Evolutionary conservation across 2,329 filamentous ascomycete genomes (phyloP).

Genomic region (Xylaria sp.): DNA sequence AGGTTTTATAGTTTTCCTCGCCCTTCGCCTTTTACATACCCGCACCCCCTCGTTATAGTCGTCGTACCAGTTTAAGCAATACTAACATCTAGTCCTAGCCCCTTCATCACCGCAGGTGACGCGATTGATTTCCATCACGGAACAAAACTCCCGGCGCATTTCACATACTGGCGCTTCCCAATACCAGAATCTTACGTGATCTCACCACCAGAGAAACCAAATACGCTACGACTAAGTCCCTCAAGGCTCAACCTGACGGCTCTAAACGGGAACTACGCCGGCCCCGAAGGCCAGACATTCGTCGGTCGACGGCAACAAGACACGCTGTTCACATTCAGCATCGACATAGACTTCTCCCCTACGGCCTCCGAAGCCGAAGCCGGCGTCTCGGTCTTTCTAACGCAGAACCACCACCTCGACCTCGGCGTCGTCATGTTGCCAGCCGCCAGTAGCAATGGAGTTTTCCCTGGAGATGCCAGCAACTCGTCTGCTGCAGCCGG

Average conservation of each 20-base stretch:
- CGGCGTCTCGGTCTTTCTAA: conserved; percentile 64
- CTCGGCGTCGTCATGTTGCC: conserved; percentile 56
- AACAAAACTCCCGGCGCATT: conserved; percentile 61
- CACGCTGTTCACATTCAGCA: conserved; percentile 63
- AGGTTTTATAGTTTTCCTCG: too few species aligned
- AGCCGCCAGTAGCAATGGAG: conserved; percentile 42
- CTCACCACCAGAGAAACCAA: conserved; percentile 55
- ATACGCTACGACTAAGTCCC: conserved; percentile 60
- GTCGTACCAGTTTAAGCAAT: too few species aligned
- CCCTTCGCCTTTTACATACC: too few species aligned
- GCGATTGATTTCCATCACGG: conserved; percentile 58
- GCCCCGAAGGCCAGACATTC: conserved; percentile 62
- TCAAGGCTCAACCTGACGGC: conserved; percentile 65
- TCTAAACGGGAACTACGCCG: conserved; percentile 60
- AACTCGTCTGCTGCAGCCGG: conserved; percentile 2
- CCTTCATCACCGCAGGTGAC: conserved; percentile 58
- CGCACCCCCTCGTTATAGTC: too few species aligned
- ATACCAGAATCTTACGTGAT: conserved; percentile 57
- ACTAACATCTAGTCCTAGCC: conserved; percentile 51
- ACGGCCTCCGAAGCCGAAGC: conserved; percentile 58
- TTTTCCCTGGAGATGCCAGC: conserved; percentile 38
- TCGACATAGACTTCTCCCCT: conserved; percentile 59
- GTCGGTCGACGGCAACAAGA: conserved; percentile 66
- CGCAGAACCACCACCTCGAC: conserved; percentile 64
- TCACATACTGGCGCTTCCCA: conserved; percentile 67